A percentile compares a stretch with the other conserved stretches of the same genome.
Evolutionary conservation across 257 asterid species (phyloP).

Genomic region (Paulownia fortunei): DNA sequence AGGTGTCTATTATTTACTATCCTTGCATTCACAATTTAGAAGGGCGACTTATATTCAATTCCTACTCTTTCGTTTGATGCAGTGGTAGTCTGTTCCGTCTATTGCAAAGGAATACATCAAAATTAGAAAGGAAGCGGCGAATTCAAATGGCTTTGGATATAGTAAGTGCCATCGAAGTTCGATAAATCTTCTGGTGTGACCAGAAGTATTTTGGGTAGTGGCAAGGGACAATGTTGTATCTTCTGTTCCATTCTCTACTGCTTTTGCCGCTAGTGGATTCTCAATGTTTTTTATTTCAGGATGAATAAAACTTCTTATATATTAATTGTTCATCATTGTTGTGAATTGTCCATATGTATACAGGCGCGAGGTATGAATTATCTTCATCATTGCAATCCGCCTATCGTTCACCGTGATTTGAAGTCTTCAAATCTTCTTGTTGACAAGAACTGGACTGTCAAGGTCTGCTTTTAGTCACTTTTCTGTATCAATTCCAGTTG

Average conservation of each 20-base stretch:
- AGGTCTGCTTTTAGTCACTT: slow-evolving; percentile 54
- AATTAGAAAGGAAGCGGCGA: slow-evolving; percentile 88
- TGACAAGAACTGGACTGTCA: slow-evolving; percentile 96
- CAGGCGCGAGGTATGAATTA: slow-evolving; percentile 98
- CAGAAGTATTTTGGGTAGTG: background rate
- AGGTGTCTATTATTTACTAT: background rate
- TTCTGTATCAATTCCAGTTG: background rate
- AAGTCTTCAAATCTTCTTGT: slow-evolving; percentile 98
- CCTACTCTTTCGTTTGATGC: slow-evolving; percentile 29
- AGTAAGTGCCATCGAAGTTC: slow-evolving; percentile 58
- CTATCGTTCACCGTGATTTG: slow-evolving; percentile 93
- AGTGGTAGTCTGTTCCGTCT: slow-evolving; percentile 94
- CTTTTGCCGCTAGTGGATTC: slow-evolving; percentile 6
- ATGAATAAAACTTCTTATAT: background rate
- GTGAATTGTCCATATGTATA: slow-evolving; percentile 16
- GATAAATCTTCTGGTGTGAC: background rate
- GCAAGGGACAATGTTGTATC: background rate
- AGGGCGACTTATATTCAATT: slow-evolving; percentile 7
- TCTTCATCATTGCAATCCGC: slow-evolving; percentile 89
- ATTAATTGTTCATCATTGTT: background rate
- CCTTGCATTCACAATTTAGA: slow-evolving; percentile 7
- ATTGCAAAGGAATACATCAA: slow-evolving; percentile 72
- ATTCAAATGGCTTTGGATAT: slow-evolving; percentile 92
- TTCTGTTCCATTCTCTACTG: slow-evolving; percentile 20
- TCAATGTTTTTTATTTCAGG: background rate